Evolutionary conservation across 371 early-diverging fungal genomes (phyloP), one percentile per base, ranked within the genome.

Genomic region (Mucor circinelloides): DNA sequence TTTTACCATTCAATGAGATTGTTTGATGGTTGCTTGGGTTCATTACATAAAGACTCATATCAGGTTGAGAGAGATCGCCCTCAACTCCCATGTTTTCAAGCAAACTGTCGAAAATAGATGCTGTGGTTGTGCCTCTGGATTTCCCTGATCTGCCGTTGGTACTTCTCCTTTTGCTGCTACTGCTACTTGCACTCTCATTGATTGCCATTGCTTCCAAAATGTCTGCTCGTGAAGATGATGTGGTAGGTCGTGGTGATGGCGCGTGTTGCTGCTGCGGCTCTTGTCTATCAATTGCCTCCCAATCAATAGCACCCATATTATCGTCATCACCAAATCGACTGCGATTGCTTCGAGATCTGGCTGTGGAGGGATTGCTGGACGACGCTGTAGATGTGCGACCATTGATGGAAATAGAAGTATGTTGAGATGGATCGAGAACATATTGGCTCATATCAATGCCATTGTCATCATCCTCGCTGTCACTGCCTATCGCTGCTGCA

Each of bases 361-460:
- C 42, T 19, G 42, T 32, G 15, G 57, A 58, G 12, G 65, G 48
- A 15, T 55, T 65, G 4, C 55, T 57, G 15, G 31, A 31, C 12
- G 44, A 44, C 28, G 19, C 2, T 23, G 21, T 52, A 25, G 38
- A 54, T 36, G 68, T 23, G 7, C 28, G 31, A 6, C 58, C 59
- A 25, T 68, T 63, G 10, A 63, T 19, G 19, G 69, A 46, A 12
- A 56, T 65, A 0, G 66, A 63, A 23, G 61, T 58, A 50, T 71
- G 42, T n/a, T 59, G 40, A 0, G 52, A 31, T 27, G 71, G 63
- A 21, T 70, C 27, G 15, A 57, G 30, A 1, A 62, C 66, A 32
- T 70, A 70, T 25, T 57, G 48, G 4, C 70, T 70, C 52, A 70
- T 17, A 38, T 70, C 70, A n/a, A 46, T n/a, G 5, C 30, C 63